Conservation (phyloP, 108 stramenopile species). For the Cylindrotheca fusiformis region DNA sequence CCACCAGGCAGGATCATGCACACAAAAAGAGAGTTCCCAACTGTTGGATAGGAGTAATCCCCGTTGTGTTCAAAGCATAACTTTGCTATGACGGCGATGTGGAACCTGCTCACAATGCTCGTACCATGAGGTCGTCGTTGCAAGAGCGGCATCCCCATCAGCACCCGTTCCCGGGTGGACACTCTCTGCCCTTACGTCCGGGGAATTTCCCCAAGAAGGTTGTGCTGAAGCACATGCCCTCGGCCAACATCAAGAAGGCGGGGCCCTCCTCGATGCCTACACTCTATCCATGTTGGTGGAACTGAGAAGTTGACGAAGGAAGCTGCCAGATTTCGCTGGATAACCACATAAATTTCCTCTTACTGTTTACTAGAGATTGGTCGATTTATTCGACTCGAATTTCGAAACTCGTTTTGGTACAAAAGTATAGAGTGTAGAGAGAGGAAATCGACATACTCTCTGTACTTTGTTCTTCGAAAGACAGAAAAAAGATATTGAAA, state of each 20-base stretch:
- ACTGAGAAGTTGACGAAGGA: too few species aligned
- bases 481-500: too few species aligned
- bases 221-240: conserved; percentile 31
- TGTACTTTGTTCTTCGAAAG: too few species aligned
- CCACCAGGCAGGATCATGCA: conserved; percentile 86
- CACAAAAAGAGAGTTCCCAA: conserved; percentile 37
- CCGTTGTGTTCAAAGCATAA: conserved; percentile 76
- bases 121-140: conserved; percentile 47
- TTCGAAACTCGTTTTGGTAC: too few species aligned
- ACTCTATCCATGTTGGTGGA: conserved; percentile 12
- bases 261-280: conserved; percentile 62
- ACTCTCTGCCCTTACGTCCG: conserved; percentile 76
- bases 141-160: conserved; percentile 43
- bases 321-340: too few species aligned
- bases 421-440: too few species aligned
- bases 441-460: too few species aligned
- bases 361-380: too few species aligned
- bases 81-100: conserved; percentile 67
- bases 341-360: too few species aligned
- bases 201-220: conserved; percentile 86
- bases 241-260: conserved; percentile 39
- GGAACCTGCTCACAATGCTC: conserved; percentile 38
- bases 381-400: too few species aligned
- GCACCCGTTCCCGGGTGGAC: conserved; percentile 57
- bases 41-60: conserved; percentile 42